phyloP scores from a whole-genome alignment of 768 basidiomycete genomes.

The Xerocomellus amylosporus region DNA sequence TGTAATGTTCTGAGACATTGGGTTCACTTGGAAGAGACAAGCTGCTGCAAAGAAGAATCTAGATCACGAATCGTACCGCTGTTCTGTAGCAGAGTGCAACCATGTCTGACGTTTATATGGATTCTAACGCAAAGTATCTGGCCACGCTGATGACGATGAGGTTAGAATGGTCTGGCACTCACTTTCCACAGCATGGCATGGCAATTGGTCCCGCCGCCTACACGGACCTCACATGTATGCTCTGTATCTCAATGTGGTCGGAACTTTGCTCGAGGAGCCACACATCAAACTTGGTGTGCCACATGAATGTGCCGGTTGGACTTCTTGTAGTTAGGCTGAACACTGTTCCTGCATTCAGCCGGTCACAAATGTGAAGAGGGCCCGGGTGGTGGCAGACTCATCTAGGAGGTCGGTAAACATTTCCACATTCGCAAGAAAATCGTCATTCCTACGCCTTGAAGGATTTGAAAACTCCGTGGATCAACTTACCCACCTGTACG shows the following conservation, averaged over 20 bases:
- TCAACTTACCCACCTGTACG: conserved; percentile 11
- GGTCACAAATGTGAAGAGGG: neutral
- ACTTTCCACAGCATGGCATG: conserved; percentile 29
- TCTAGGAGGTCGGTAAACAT: neutral
- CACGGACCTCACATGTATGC: conserved; percentile 13
- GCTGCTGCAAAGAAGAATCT: neutral
- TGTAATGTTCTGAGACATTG: conserved; percentile 22
- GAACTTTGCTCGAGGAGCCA: neutral
- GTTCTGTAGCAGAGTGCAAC: neutral
- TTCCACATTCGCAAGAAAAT: neutral
- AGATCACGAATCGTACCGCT: neutral
- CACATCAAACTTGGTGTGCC: conserved; percentile 4
- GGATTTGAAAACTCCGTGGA: neutral
- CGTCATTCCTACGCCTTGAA: neutral
- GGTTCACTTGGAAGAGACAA: neutral
- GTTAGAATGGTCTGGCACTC: neutral
- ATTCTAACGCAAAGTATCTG: neutral
- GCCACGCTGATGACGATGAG: neutral
- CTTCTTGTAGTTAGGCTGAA: neutral
- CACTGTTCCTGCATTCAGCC: neutral
- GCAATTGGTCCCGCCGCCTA: conserved; percentile 12
- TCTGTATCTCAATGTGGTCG: conserved; percentile 4
- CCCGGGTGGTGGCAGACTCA: neutral
- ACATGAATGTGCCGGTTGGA: conserved; percentile 1
- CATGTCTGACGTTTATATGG: conserved; percentile 19